Base-by-base conservation (phyloP, 257 asterid genomes). In the Nemophila menziesii region DNA sequence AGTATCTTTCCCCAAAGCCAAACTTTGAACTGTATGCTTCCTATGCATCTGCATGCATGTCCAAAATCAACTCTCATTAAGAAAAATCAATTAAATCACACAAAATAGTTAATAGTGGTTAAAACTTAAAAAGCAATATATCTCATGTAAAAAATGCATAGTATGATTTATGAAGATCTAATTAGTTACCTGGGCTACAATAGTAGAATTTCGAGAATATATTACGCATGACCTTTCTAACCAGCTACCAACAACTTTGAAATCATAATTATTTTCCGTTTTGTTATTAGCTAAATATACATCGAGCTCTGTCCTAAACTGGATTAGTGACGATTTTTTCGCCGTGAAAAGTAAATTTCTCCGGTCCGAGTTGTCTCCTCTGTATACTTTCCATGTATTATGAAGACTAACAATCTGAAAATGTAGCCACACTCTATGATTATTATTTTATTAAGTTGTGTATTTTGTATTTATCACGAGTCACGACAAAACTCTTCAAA, bases 181-280 rank as follows among this genome's bases (percentile, higher is more conserved):
- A 16, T n/a, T 21, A 13, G 17, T 22, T 37, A 55, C 61, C 48
- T 57, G 63, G 20, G 44, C 63, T 27, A 23, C 18, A 10, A 57
- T 27, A 5, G 44, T 39, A 26, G 51, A 19, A 23, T 41, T 49
- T 26, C 50, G 38, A 17, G 56, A 54, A 48, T 67, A 80, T 3
- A 83, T 61, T 9, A 22, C 51, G 46, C 86, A 79, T 0, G 83
- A 62, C 13, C 73, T 63, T 62, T 70, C 89, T 1, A 77, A 39
- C 86, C 82, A 74, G 54, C 75, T 77, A 52, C 86, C 83, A 56
- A 79, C 72, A 27, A 82, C 61, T 56, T 52, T 69, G 64, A 77
- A 83, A 27, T 83, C 93, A 4, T 71, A 70, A 4, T 37, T 20
- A 0, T 60, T 54, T 66, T 77, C 86, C 1, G n/a, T 5, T 2